phyloP scores from a whole-genome alignment of 164 flowering plant genomes.

The Chloranthus sessilifolius region DNA sequence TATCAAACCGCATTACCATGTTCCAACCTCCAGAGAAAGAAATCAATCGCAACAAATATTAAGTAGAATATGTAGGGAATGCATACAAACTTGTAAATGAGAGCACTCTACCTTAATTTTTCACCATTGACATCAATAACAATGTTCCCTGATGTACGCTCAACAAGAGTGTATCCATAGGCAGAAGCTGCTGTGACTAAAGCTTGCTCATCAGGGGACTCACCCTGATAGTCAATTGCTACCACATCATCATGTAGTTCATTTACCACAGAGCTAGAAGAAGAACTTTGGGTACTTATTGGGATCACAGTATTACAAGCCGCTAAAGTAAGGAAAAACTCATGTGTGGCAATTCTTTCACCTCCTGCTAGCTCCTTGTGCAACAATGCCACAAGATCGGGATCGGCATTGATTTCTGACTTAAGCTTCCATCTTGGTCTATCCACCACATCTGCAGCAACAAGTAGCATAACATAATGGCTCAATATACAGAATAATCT shows the following conservation, averaged over 20 bases:
- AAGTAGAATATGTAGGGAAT: neutral
- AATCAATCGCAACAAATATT: neutral
- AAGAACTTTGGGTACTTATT: constrained; percentile 26
- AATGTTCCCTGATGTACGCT: constrained; percentile 96
- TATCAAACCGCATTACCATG: constrained; percentile 4
- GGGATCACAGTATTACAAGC: constrained; percentile 95
- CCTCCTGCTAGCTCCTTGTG: constrained; percentile 40
- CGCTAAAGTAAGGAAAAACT: constrained; percentile 84
- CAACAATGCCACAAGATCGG: constrained; percentile 53
- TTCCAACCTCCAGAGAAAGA: constrained; percentile 1
- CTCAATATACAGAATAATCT: neutral
- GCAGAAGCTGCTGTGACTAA: constrained; percentile 88
- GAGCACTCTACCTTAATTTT: constrained; percentile 53
- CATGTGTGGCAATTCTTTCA: constrained; percentile 72
- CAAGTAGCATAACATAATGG: too few species aligned
- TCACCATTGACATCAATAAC: constrained; percentile 78
- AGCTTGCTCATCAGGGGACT: constrained; percentile 97
- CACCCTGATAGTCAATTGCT: constrained; percentile 80
- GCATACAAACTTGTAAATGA: constrained; percentile 3
- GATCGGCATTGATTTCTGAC: constrained; percentile 49
- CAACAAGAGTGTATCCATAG: constrained; percentile 89
- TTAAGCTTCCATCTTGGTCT: constrained; percentile 49
- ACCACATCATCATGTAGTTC: constrained; percentile 25
- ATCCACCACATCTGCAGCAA: constrained; percentile 12
- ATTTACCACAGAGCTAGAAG: constrained; percentile 17